Evolutionary conservation across 1,139 yeast genomes (phyloP).

Genomic region (Saccharomycopsis hybrid): DNA sequence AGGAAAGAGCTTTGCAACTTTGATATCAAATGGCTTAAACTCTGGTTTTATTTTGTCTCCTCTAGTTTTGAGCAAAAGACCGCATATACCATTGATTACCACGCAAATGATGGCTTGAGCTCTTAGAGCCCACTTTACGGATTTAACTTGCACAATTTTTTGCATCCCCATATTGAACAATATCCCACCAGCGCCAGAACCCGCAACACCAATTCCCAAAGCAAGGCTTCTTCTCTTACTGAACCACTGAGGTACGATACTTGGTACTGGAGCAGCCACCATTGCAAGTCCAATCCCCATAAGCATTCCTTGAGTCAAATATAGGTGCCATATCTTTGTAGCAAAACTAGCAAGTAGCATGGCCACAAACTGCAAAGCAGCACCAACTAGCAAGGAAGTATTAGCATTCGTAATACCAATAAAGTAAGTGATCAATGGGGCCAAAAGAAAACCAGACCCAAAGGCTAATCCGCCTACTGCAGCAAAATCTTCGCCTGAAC

Average conservation of each 20-base stretch:
- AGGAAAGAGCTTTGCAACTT: slow-evolving; percentile 33
- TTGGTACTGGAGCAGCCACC: slow-evolving; percentile 46
- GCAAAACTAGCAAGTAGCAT: slow-evolving; percentile 58
- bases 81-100: slow-evolving; percentile 28
- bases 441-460: slow-evolving; percentile 47
- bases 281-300: slow-evolving; percentile 54
- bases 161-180: slow-evolving; percentile 36
- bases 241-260: slow-evolving; percentile 53
- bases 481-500: slow-evolving; percentile 49
- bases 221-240: slow-evolving; percentile 45
- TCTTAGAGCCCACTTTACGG: slow-evolving; percentile 62
- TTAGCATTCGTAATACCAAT: slow-evolving; percentile 26
- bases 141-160: slow-evolving; percentile 33
- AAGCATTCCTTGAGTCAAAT: slow-evolving; percentile 56
- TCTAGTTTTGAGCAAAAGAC: slow-evolving; percentile 41
- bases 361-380: slow-evolving; percentile 43
- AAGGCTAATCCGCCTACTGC: slow-evolving; percentile 60
- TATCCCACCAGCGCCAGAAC: slow-evolving; percentile 48
- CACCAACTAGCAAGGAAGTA: slow-evolving; percentile 34
- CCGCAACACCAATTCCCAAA: slow-evolving; percentile 42
- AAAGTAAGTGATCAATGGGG: slow-evolving; percentile 42
- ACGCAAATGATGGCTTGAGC: slow-evolving; percentile 42
- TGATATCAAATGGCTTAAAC: slow-evolving; percentile 25
- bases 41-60: slow-evolving; percentile 30
- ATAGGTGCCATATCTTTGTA: slow-evolving; percentile 49